A percentile compares a stretch with the other conserved stretches of the same genome.
These are phyloP conservation scores for Pichia sorboxylosa DNA, from an alignment of 1,139 yeast species.

Conservation along the genomic window DNA sequence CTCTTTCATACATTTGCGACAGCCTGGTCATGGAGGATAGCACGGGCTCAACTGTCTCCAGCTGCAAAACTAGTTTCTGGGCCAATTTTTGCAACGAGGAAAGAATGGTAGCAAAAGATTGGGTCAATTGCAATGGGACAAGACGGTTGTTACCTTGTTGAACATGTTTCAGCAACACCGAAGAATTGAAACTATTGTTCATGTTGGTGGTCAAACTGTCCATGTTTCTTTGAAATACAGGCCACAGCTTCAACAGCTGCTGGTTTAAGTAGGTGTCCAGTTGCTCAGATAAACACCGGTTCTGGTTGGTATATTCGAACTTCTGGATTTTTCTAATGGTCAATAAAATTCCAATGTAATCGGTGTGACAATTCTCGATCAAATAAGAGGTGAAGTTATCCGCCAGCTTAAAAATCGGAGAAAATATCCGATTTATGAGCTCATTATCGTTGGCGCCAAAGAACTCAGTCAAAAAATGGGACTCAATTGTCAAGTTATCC, in stretches of 20 bases:
- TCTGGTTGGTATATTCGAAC: conserved; percentile 50
- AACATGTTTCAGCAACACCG: conserved; percentile 21
- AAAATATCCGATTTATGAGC: conserved; percentile 32
- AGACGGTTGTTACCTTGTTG: conserved; percentile 21
- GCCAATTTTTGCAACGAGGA: conserved; percentile 60
- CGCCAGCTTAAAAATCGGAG: conserved; percentile 40
- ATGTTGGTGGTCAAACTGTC: conserved; percentile 69
- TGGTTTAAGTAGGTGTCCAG: conserved; percentile 57
- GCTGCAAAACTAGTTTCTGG: conserved; percentile 19
- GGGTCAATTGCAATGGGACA: conserved; percentile 60
- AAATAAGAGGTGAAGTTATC: conserved; percentile 41
- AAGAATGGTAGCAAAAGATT: conserved; percentile 67
- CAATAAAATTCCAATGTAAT: conserved; percentile 69
- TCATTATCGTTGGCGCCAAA: conserved; percentile 38
- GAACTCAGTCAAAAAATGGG: conserved; percentile 60
- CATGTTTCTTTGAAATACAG: conserved; percentile 64
- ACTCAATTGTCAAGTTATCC: conserved; percentile 73
- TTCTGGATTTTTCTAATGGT: conserved; percentile 63
- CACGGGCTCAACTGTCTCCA: conserved; percentile 52
- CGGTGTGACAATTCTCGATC: conserved; percentile 31
- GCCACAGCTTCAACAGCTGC: conserved; percentile 67
- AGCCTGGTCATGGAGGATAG: conserved; percentile 56
- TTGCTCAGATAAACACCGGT: conserved; percentile 51
- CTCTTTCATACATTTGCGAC: conserved; percentile 67
- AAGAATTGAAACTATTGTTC: conserved; percentile 29